These are phyloP conservation scores for Pseudogymnoascus sp. DNA, from an alignment of 2,329 filamentous ascomycete genomes.

Conservation along the genomic window DNA sequence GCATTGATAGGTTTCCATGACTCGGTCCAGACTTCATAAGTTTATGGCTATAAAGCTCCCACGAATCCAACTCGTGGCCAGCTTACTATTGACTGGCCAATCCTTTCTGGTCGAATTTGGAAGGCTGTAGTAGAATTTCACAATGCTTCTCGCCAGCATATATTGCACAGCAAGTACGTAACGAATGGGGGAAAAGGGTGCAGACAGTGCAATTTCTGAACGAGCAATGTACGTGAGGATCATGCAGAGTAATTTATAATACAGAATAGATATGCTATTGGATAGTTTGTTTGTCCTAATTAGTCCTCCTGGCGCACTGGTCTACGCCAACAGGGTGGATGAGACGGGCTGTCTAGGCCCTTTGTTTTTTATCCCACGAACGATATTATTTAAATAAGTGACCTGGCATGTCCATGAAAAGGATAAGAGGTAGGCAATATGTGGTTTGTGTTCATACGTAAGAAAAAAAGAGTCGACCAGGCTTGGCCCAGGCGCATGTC, in stretches of 20 bases:
- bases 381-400: slow-evolving; percentile 33
- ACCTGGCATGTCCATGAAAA: slow-evolving; percentile 30
- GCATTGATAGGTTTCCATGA: neutral
- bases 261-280: slow-evolving; percentile 3
- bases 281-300: slow-evolving; percentile 29
- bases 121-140: neutral
- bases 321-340: slow-evolving; percentile 33
- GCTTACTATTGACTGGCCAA: neutral
- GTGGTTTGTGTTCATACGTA: slow-evolving; percentile 24
- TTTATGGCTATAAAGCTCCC: neutral
- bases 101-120: neutral
- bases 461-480: neutral
- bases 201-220: neutral
- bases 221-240: neutral
- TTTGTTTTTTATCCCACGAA: slow-evolving; percentile 31
- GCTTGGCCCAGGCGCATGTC: neutral
- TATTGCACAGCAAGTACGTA: neutral
- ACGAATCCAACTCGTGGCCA: neutral
- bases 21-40: neutral
- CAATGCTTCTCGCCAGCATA: neutral
- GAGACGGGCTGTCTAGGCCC: slow-evolving; percentile 33
- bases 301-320: slow-evolving; percentile 32
- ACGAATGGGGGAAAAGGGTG: neutral
- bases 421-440: slow-evolving; percentile 33
- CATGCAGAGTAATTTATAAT: slow-evolving; percentile 5